phyloP scores from a whole-genome alignment of 2,329 filamentous ascomycete genomes.

The Aspergillus neoniger region DNA sequence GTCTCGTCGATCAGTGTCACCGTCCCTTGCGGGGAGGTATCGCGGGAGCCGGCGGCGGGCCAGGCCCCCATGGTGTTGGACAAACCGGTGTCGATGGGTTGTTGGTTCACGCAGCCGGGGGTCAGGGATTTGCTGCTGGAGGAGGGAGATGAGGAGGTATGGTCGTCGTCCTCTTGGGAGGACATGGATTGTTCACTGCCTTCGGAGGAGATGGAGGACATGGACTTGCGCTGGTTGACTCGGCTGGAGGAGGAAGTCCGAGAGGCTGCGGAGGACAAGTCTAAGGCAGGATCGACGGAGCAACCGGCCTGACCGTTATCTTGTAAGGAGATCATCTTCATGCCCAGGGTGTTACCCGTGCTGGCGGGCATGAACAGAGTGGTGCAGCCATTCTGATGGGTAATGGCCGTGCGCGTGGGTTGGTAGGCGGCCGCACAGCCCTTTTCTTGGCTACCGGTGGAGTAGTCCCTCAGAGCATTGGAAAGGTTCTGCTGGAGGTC shows the following conservation, averaged over 20 bases:
- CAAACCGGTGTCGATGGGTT: constrained; percentile 28
- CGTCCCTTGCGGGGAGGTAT: constrained; percentile 57
- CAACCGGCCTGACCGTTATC: constrained; percentile 33
- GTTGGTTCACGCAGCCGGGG: constrained; percentile 34
- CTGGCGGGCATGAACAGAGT: constrained; percentile 70
- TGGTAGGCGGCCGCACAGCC: constrained; percentile 63
- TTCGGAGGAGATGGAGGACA: constrained; percentile 39
- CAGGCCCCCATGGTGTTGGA: constrained; percentile 37
- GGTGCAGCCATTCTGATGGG: constrained; percentile 61
- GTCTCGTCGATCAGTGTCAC: constrained; percentile 60
- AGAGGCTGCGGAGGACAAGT: constrained; percentile 5
- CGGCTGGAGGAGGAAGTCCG: constrained; percentile 12
- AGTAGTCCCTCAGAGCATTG: constrained; percentile 65
- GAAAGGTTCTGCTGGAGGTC: constrained; percentile 60
- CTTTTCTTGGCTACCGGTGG: constrained; percentile 60
- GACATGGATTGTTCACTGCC: constrained; percentile 40
- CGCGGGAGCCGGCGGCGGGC: constrained; percentile 37
- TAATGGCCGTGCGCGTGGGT: constrained; percentile 62
- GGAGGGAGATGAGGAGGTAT: background rate
- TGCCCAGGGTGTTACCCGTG: constrained; percentile 60
- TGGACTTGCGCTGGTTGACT: constrained; percentile 29
- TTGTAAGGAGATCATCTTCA: constrained; percentile 64
- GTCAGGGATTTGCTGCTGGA: constrained; percentile 28
- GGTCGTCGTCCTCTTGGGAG: constrained; percentile 29
- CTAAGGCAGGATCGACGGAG: constrained; percentile 35